Evolutionary conservation across 2,329 filamentous ascomycete genomes (phyloP).

Genomic region (Pseudocercospora pini-densiflorae): DNA sequence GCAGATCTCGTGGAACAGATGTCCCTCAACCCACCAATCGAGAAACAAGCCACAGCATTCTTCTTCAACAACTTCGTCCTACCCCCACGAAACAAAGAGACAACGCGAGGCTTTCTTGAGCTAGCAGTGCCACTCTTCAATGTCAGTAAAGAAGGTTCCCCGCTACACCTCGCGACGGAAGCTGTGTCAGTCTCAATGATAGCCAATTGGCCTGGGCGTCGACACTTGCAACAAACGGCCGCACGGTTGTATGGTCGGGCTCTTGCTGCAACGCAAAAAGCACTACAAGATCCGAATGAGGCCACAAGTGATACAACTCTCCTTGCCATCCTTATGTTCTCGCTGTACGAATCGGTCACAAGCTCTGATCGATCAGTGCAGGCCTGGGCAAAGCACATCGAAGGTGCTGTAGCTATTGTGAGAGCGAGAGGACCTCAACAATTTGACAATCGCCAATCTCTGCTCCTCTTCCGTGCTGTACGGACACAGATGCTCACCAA

Average conservation of each 20-base stretch:
- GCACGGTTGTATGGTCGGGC: conserved; percentile 15
- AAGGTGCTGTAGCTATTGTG: conserved; percentile 18
- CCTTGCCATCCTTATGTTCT: conserved; percentile 18
- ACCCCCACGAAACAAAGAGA: conserved; percentile 2
- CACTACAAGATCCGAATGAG: conserved; percentile 9
- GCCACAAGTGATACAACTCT: conserved; percentile 14
- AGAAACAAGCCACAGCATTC: conserved; percentile 15
- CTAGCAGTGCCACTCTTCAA: conserved; percentile 10
- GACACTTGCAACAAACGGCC: conserved; percentile 8
- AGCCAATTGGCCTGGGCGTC: conserved; percentile 14
- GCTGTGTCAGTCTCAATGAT: conserved; percentile 15
- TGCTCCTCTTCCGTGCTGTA: conserved; percentile 18
- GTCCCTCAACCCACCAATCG: conserved; percentile 15
- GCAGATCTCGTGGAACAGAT: not conserved
- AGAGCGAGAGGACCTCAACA: conserved; percentile 14
- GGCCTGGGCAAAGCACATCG: conserved; percentile 22
- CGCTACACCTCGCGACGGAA: conserved; percentile 21
- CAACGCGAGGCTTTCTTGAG: conserved; percentile 19
- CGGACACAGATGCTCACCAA: conserved; percentile 18
- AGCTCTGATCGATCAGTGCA: conserved; percentile 13
- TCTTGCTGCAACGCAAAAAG: conserved; percentile 12
- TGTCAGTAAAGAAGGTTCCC: conserved; percentile 10
- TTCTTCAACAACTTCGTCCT: conserved; percentile 14
- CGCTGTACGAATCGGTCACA: conserved; percentile 16
- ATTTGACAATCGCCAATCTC: conserved; percentile 9